phyloP scores from a whole-genome alignment of 1,284 basidiomycete species.

The Caloboletus inedulis region DNA sequence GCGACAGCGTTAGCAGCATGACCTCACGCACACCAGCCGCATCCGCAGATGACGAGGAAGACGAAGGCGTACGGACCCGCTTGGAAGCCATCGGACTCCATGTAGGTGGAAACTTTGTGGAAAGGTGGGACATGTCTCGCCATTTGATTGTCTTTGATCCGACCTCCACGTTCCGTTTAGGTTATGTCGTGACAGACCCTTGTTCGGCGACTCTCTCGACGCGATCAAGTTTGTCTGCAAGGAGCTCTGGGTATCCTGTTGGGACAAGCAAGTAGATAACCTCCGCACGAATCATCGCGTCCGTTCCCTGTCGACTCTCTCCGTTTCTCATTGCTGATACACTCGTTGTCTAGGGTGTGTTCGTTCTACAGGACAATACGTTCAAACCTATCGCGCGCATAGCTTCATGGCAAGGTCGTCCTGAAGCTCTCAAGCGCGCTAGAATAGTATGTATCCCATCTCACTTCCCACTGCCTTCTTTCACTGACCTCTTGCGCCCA shows the following conservation, averaged over 20 bases:
- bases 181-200: slow-evolving; percentile 68
- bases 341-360: slow-evolving; percentile 66
- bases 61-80: slow-evolving; percentile 65
- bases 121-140: slow-evolving; percentile 55
- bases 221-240: slow-evolving; percentile 96
- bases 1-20: slow-evolving; percentile 33
- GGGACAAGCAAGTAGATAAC: slow-evolving; percentile 96
- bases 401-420: slow-evolving; percentile 73
- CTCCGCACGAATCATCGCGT: slow-evolving; percentile 92
- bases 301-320: slow-evolving; percentile 17
- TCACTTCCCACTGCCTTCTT: not conserved
- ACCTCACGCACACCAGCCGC: slow-evolving; percentile 15
- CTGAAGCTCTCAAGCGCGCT: slow-evolving; percentile 71
- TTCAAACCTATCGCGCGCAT: slow-evolving; percentile 83
- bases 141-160: not conserved
- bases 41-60: slow-evolving; percentile 62
- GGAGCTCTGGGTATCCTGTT: slow-evolving; percentile 84
- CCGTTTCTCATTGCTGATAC: not conserved
- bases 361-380: slow-evolving; percentile 87
- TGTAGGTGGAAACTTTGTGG: slow-evolving; percentile 83
- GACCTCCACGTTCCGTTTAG: slow-evolving; percentile 36
- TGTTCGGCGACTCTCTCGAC: slow-evolving; percentile 83
- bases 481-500: not conserved
- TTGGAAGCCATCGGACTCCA: slow-evolving; percentile 84
- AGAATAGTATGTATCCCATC: slow-evolving; percentile 53